Evolutionary conservation across 2,329 filamentous ascomycete genomes (phyloP).

Genomic region (Passalora sequoiae): DNA sequence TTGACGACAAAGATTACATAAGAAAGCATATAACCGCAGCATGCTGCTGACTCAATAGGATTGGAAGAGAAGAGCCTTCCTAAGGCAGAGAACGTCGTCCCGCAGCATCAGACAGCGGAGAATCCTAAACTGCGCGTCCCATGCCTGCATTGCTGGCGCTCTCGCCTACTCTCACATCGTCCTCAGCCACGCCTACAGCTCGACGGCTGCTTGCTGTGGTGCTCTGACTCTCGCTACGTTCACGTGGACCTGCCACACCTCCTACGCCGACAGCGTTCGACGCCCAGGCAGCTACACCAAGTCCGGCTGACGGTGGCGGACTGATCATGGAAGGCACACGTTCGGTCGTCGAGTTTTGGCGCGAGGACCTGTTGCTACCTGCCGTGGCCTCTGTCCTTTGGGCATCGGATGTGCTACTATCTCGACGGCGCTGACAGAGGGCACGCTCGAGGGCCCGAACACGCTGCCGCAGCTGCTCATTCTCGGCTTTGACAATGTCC

Average conservation of each 20-base stretch:
- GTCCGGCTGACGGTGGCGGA: constrained; percentile 16
- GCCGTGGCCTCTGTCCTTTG: constrained; percentile 12
- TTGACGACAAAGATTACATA: neutral
- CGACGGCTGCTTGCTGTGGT: constrained; percentile 33
- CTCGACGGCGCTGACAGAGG: constrained; percentile 33
- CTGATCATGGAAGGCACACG: constrained; percentile 14
- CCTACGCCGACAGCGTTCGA: constrained; percentile 27
- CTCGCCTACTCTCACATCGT: constrained; percentile 34
- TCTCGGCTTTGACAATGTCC: constrained; percentile 48
- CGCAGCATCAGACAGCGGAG: neutral
- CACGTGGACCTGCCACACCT: constrained; percentile 32
- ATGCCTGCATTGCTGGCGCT: constrained; percentile 32
- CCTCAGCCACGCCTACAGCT: constrained; percentile 25
- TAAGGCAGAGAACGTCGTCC: constrained; percentile 1
- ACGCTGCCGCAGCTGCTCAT: constrained; percentile 44
- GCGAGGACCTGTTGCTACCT: constrained; percentile 9
- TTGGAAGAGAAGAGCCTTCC: neutral
- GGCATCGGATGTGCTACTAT: constrained; percentile 30
- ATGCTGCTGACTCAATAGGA: neutral
- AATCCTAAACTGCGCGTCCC: constrained; percentile 14
- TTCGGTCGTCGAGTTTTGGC: constrained; percentile 5
- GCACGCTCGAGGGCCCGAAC: constrained; percentile 45
- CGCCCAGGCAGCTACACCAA: constrained; percentile 29
- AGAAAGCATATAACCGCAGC: neutral
- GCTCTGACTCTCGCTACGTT: constrained; percentile 36